Evolutionary conservation across 2,329 filamentous ascomycete species (phyloP).

Genomic region (Zalaria sp.): DNA sequence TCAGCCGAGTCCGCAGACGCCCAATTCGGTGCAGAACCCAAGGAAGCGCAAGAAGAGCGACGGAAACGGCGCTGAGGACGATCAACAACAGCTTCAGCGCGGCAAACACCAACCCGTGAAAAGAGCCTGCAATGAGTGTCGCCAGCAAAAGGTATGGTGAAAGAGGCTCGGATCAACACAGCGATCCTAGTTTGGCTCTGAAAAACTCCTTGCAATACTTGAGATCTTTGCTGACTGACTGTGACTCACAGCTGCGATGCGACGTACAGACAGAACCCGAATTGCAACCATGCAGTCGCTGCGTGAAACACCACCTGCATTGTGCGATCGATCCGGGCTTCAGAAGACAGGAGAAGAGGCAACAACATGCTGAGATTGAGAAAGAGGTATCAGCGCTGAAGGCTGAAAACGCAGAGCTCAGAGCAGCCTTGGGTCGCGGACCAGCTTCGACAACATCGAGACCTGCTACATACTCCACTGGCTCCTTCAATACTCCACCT

Average conservation of each 20-base stretch:
- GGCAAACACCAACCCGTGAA: constrained; percentile 32
- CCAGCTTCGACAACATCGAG: background rate
- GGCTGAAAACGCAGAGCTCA: constrained; percentile 12
- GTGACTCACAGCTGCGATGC: constrained; percentile 51
- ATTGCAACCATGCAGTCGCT: constrained; percentile 63
- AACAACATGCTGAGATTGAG: constrained; percentile 76
- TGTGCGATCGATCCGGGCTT: constrained; percentile 84
- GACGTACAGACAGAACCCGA: constrained; percentile 65
- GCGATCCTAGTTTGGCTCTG: constrained; percentile 9
- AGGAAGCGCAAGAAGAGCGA: background rate
- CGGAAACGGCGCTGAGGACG: background rate
- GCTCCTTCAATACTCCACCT: constrained; percentile 1
- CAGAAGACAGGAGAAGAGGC: constrained; percentile 70
- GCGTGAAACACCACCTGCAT: constrained; percentile 63
- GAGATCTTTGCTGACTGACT: background rate
- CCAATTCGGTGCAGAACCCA: background rate
- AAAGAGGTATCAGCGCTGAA: constrained; percentile 54
- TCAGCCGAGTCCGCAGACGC: background rate
- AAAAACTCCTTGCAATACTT: background rate
- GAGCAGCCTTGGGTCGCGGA: constrained; percentile 4
- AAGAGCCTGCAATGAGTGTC: constrained; percentile 71
- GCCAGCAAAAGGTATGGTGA: constrained; percentile 60
- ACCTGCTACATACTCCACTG: background rate
- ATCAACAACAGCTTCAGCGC: background rate
- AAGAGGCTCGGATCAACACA: background rate